Percentiles rank a stretch among this genome's conserved stretches.
Evolutionary conservation across 2,329 filamentous ascomycete genomes (phyloP).

Genomic region (Elsinoe arachidis): DNA sequence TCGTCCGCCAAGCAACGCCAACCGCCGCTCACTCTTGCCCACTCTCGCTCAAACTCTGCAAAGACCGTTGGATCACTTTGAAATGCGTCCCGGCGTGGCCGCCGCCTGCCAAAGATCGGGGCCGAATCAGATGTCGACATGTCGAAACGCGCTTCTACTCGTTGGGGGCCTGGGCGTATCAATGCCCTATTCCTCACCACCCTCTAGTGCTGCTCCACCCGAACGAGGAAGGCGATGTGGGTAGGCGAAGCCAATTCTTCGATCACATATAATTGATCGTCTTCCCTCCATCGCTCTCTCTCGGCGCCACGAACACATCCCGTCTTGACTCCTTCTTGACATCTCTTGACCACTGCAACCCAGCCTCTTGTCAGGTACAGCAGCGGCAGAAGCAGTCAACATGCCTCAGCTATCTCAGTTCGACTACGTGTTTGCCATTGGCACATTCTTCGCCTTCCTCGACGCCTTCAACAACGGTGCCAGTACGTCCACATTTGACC

Average conservation of each 20-base stretch:
- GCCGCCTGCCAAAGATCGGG: neutral
- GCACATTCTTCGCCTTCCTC: conserved; percentile 56
- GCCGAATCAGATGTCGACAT: conserved; percentile 2
- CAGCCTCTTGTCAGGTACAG: neutral
- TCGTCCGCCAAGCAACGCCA: conserved; percentile 2
- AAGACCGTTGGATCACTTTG: neutral
- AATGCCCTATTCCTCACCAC: neutral
- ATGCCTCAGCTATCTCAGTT: conserved; percentile 40
- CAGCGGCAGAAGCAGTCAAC: neutral
- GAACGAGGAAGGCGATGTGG: conserved; percentile 1
- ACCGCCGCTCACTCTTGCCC: neutral
- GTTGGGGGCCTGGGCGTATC: conserved; percentile 8
- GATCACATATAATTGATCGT: conserved; percentile 2
- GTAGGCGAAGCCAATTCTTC: neutral
- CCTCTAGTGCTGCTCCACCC: neutral
- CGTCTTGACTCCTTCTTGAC: conserved; percentile 8
- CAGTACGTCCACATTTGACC: conserved; percentile 20
- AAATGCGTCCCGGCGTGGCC: neutral
- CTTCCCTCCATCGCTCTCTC: neutral
- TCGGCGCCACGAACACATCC: conserved; percentile 1
- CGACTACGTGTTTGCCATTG: conserved; percentile 56
- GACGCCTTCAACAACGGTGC: conserved; percentile 59
- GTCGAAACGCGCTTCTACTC: neutral
- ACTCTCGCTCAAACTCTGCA: neutral
- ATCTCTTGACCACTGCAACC: neutral